These are phyloP conservation scores for Dactylonectria macrodidyma DNA, from an alignment of 2,329 filamentous ascomycete genomes.

Conservation along the genomic window DNA sequence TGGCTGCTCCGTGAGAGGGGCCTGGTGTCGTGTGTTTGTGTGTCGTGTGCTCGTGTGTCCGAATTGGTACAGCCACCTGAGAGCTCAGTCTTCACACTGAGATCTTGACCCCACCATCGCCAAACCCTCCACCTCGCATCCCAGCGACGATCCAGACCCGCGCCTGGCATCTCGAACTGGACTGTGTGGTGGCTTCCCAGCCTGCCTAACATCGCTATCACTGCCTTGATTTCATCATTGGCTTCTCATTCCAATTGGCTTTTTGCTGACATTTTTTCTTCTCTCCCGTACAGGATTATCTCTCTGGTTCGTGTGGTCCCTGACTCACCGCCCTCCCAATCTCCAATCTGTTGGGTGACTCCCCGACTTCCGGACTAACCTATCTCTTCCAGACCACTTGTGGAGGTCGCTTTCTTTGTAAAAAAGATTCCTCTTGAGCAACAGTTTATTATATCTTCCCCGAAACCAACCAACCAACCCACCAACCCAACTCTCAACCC, in stretches of 20 bases:
- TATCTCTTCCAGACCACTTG: slow-evolving; percentile 54
- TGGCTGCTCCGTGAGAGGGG: slow-evolving; percentile 6
- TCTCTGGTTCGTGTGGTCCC: slow-evolving; percentile 73
- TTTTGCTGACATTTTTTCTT: slow-evolving; percentile 59
- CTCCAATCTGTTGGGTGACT: slow-evolving; percentile 30
- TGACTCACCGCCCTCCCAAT: slow-evolving; percentile 59
- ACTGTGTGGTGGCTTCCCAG: slow-evolving; percentile 16
- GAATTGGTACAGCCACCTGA: background rate
- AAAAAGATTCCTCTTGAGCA: slow-evolving; percentile 41
- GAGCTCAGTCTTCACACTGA: slow-evolving; percentile 23
- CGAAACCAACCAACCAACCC: slow-evolving; percentile 29
- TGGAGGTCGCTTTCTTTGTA: slow-evolving; percentile 58
- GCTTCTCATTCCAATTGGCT: slow-evolving; percentile 36
- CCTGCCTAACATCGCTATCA: slow-evolving; percentile 12
- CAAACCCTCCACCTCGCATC: slow-evolving; percentile 30
- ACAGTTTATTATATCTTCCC: slow-evolving; percentile 29
- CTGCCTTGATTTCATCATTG: slow-evolving; percentile 16
- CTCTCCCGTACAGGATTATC: slow-evolving; percentile 75
- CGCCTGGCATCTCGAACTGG: background rate
- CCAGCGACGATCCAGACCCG: slow-evolving; percentile 1
- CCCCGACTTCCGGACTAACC: slow-evolving; percentile 34
- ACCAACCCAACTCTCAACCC: slow-evolving; percentile 20
- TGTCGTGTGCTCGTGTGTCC: no score
- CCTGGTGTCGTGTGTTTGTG: no score
- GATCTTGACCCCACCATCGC: slow-evolving; percentile 39